A percentile compares a stretch with the other conserved stretches of the same genome.
phyloP scores from a whole-genome alignment of 164 flowering plant species.

The Umbellularia californica region DNA sequence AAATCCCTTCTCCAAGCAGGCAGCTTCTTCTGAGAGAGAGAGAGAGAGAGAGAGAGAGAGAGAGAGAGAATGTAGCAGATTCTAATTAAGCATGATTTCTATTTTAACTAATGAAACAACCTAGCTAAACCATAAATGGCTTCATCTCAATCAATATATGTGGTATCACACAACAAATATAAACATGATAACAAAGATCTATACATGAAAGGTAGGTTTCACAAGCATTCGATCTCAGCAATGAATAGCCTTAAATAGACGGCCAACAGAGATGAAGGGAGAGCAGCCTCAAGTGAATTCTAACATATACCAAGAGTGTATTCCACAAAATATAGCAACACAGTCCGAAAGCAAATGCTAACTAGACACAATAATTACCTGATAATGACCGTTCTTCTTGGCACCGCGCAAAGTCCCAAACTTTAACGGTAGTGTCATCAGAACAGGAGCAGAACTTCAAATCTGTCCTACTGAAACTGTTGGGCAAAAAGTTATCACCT shows the following conservation, averaged over 20 bases:
- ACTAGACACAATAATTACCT: constrained; percentile 65
- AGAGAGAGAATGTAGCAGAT: too few species aligned
- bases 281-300: not conserved
- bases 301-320: not conserved
- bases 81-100: too few species aligned
- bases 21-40: too few species aligned
- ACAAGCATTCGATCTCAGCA: not conserved
- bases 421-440: constrained; percentile 97
- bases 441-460: constrained; percentile 98
- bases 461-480: constrained; percentile 95
- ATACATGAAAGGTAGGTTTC: too few species aligned
- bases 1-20: too few species aligned
- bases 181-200: not conserved
- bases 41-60: too few species aligned
- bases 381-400: constrained; percentile 93
- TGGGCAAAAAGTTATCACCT: constrained; percentile 11
- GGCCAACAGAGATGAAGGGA: not conserved
- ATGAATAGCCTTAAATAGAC: not conserved
- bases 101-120: too few species aligned
- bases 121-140: too few species aligned
- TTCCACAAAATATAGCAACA: not conserved
- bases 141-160: too few species aligned
- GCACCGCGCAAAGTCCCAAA: constrained; percentile 98
- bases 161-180: too few species aligned
- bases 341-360: not conserved